These are phyloP conservation scores for Tuber microsphaerosporum DNA, from an alignment of 495 filamentous ascomycete species.

Conservation along the genomic window DNA sequence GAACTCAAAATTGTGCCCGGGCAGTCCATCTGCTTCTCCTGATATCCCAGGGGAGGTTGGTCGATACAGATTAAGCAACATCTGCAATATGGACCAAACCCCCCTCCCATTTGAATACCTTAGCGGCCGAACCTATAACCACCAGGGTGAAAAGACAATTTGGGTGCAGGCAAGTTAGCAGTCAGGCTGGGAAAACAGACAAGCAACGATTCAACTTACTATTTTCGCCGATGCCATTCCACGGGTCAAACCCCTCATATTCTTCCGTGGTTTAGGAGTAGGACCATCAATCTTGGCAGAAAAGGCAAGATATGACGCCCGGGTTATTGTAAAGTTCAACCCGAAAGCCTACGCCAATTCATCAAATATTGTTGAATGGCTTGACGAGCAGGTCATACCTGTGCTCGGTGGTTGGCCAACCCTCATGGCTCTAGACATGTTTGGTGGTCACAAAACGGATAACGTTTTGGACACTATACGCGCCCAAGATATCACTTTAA, in stretches of 20 bases:
- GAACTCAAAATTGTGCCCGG: background rate
- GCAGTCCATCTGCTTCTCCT: background rate
- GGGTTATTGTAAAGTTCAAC: conserved; percentile 17
- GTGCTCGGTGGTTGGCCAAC: background rate
- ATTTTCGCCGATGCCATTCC: conserved; percentile 17
- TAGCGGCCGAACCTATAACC: conserved; percentile 13
- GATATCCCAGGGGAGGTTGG: background rate
- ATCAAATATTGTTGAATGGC: background rate
- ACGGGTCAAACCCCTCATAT: conserved; percentile 6
- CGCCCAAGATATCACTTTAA: conserved; percentile 5
- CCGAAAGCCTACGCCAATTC: conserved; percentile 7
- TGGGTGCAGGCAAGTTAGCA: background rate
- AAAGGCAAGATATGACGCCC: background rate
- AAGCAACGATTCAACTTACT: conserved; percentile 13
- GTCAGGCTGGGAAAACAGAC: conserved; percentile 14
- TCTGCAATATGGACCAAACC: conserved; percentile 13
- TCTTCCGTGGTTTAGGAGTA: background rate
- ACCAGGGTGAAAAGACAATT: conserved; percentile 9
- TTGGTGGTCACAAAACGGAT: conserved; percentile 10
- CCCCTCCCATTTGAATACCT: conserved; percentile 13
- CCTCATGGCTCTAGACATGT: conserved; percentile 4
- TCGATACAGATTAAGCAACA: conserved; percentile 1
- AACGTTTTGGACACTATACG: background rate
- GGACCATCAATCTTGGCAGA: background rate
- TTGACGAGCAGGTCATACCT: conserved; percentile 9